Evolutionary conservation across 805 yeast species (phyloP).

Genomic region (Hanseniaspora vineae): DNA sequence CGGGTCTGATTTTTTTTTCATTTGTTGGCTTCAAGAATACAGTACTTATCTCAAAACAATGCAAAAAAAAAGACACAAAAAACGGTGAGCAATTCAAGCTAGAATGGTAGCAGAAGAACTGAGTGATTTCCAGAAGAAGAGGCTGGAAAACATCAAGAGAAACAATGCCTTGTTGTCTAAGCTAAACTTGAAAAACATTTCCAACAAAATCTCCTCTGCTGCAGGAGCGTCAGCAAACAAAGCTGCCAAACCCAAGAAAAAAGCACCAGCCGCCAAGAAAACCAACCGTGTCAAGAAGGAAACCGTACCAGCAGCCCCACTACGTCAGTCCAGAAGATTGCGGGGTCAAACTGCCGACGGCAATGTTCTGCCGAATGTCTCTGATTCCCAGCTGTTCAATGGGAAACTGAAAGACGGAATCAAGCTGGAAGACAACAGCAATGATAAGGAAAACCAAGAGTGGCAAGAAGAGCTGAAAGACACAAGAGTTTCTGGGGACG

Average conservation of each 20-base stretch:
- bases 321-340: conserved; percentile 65
- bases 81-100: too few relatives aligned
- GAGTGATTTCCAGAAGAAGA: conserved; percentile 56
- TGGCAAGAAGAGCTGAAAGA: conserved; percentile 38
- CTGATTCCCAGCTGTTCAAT: conserved; percentile 13
- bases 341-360: conserved; percentile 56
- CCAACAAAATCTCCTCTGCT: conserved; percentile 40
- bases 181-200: conserved; percentile 50
- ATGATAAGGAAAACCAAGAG: conserved; percentile 25
- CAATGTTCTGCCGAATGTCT: conserved; percentile 18
- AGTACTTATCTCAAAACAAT: too few relatives aligned
- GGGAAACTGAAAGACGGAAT: neutral
- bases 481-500: conserved; percentile 53
- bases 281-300: conserved; percentile 6
- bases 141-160: conserved; percentile 71
- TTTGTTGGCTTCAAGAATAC: too few relatives aligned
- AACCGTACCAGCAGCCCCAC: conserved; percentile 31
- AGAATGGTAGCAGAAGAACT: conserved; percentile 15
- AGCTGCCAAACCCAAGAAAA: neutral
- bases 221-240: conserved; percentile 10
- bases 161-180: conserved; percentile 64
- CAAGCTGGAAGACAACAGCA: conserved; percentile 8
- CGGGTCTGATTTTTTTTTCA: too few relatives aligned
- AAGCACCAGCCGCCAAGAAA: conserved; percentile 14
- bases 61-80: too few relatives aligned